Evolutionary conservation across 2,329 filamentous ascomycete species (phyloP), one percentile per base, ranked within the genome.

Genomic region (Ophiognomonia clavigignenti-juglandacearum): DNA sequence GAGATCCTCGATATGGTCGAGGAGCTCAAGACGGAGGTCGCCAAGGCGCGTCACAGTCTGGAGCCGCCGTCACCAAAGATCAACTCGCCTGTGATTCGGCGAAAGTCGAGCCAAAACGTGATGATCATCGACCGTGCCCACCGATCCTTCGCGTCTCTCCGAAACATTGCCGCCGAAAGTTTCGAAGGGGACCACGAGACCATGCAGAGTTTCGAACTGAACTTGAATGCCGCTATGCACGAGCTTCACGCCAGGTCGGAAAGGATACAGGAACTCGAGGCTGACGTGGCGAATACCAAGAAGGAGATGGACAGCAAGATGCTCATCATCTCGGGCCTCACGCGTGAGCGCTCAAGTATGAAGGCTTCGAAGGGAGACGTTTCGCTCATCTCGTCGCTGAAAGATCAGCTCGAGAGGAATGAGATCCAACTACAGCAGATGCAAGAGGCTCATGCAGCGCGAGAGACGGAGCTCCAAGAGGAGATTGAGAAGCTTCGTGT

Each of bases 281-380:
- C 83, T 6, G 92, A 96, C 56, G 80, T 96, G 47, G 74, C 83
- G 22, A 83, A 82, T 4, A 81, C 90, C 19, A 93, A 88, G 72
- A 96, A 90, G 71, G 93, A 98, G 65, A 95, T 97, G 85, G 93
- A 98, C 62, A 84, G 80, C 53, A 98, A 98, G 78, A 90, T 92
- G 74, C 88, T 88, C 24, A 91, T 98, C 61, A 97, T 98, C 57
- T 88, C 89, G 24, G 93, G 93, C 6, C 74, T 98, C 53, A 95
- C 93, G 4, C 85, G 93, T 45, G 95, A 98, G 66, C 78, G 95
- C 50, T 92, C 89, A 3, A 96, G 90, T 68, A 77, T 96, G 69
- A 89, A 92, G 63, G 78, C 63, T 3, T 86, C 86, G 20, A 86
- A 90, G 7, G 84, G 96, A 61, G 93, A 98, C 61, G 95, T 96